These are phyloP conservation scores for Hermanozyma aechmeae DNA, from an alignment of 805 yeast genomes.

Conservation along the genomic window DNA sequence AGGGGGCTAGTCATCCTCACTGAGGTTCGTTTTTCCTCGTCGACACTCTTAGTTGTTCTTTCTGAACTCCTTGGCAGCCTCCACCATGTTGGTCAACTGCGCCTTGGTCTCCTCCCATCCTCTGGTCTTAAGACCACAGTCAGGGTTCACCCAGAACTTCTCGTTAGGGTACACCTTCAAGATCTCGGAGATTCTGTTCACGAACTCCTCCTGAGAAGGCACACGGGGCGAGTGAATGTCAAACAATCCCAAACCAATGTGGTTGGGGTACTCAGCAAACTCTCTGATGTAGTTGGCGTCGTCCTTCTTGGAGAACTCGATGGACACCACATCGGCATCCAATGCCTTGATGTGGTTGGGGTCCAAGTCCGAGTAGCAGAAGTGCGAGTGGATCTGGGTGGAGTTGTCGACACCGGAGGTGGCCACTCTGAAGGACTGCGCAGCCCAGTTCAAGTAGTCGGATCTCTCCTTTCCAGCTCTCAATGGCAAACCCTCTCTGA, in stretches of 20 bases:
- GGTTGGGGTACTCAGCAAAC: constrained; percentile 98
- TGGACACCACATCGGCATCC: constrained; percentile 98
- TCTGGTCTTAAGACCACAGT: constrained; percentile 99
- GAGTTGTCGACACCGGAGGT: constrained; percentile 93
- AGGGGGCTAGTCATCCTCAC: too few relatives aligned
- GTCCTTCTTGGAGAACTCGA: constrained; percentile 99
- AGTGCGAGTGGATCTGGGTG: constrained; percentile 99
- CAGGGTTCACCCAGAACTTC: constrained; percentile 99
- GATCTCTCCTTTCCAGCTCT: constrained; percentile 96
- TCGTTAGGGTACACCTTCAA: constrained; percentile 95
- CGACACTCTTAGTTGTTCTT: constrained; percentile 24
- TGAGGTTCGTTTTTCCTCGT: too few relatives aligned
- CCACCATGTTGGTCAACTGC: constrained; percentile 97
- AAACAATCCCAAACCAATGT: constrained; percentile 97
- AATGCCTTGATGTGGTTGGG: constrained; percentile 99
- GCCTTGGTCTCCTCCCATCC: constrained; percentile 97
- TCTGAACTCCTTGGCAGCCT: constrained; percentile 91
- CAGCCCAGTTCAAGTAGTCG: constrained; percentile 97
- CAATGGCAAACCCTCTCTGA: constrained; percentile 99
- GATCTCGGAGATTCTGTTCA: constrained; percentile 87
- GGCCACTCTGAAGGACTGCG: constrained; percentile 98
- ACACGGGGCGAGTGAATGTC: constrained; percentile 99
- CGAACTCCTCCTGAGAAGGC: constrained; percentile 95
- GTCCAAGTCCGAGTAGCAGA: constrained; percentile 99
- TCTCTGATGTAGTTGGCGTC: constrained; percentile 97